These are phyloP conservation scores for Thuja plicata DNA, from an alignment of 83 land plant species.

Conservation along the genomic window DNA sequence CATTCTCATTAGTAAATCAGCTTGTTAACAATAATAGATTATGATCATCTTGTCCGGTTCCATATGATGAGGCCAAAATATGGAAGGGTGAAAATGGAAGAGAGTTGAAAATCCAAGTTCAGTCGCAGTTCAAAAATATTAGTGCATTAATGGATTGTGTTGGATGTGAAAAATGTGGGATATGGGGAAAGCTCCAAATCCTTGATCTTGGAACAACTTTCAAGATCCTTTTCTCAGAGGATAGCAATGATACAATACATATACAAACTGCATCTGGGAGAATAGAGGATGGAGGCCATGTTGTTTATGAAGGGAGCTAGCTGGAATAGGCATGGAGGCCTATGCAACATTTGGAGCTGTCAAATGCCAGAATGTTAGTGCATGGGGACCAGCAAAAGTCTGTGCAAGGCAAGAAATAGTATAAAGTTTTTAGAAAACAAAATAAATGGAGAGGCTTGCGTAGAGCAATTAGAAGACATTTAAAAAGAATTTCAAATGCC, in stretches of 20 bases:
- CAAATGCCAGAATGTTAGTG: too few relatives aligned
- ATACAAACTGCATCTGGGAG: too few relatives aligned
- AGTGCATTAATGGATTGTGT: constrained; percentile 99
- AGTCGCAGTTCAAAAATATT: constrained; percentile 85
- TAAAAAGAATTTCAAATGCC: too few relatives aligned
- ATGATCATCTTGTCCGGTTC: constrained; percentile 83
- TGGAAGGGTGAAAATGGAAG: constrained; percentile 88
- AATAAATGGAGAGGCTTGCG: too few relatives aligned
- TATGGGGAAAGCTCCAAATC: constrained; percentile 99
- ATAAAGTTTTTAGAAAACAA: too few relatives aligned
- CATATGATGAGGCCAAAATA: constrained; percentile 94
- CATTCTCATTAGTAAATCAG: constrained; percentile 58
- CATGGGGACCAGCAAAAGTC: too few relatives aligned
- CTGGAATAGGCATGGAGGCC: too few relatives aligned
- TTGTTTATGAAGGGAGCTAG: too few relatives aligned
- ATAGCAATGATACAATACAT: constrained; percentile 32
- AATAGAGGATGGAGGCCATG: too few relatives aligned
- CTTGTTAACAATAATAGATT: constrained; percentile 64
- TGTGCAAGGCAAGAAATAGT: too few relatives aligned
- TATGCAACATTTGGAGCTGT: too few relatives aligned
- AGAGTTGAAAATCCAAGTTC: constrained; percentile 72
- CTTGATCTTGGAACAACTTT: constrained; percentile 95
- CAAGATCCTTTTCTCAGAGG: constrained; percentile 84
- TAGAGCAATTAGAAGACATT: too few relatives aligned
- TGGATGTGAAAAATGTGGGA: constrained; percentile 96